phyloP scores from a whole-genome alignment of 495 filamentous ascomycete genomes.

The Polyplosphaeria fusca region DNA sequence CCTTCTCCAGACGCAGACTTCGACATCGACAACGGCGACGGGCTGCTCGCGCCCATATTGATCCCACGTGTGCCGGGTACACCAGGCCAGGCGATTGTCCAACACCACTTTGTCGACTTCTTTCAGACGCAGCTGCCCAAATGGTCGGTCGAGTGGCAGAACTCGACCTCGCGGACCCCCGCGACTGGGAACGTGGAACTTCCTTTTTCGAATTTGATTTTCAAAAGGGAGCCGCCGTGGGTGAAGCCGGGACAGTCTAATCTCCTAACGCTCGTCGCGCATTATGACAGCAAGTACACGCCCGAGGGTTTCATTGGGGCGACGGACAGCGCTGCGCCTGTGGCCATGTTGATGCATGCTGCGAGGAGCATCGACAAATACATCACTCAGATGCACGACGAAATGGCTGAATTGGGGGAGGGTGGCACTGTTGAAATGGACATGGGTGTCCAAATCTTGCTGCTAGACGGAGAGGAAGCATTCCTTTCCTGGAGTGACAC shows the following conservation, averaged over 20 bases:
- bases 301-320: conserved; percentile 92
- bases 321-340: conserved; percentile 88
- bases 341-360: conserved; percentile 85
- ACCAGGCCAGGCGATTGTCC: conserved; percentile 66
- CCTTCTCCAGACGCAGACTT: conserved; percentile 74
- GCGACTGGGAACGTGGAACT: conserved; percentile 62
- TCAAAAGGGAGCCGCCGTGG: conserved; percentile 88
- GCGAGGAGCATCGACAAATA: conserved; percentile 75
- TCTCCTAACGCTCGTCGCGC: conserved; percentile 80
- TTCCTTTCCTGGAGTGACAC: conserved; percentile 71
- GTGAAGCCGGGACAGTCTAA: conserved; percentile 66
- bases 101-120: conserved; percentile 79
- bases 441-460: conserved; percentile 81
- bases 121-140: conserved; percentile 67
- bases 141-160: conserved; percentile 81
- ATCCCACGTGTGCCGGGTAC: conserved; percentile 86
- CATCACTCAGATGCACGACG: conserved; percentile 75
- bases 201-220: conserved; percentile 83
- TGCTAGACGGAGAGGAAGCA: conserved; percentile 93
- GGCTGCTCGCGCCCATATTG: conserved; percentile 85
- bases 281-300: conserved; percentile 83
- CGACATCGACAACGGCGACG: conserved; percentile 68
- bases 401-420: conserved; percentile 59
- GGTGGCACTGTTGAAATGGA: conserved; percentile 50
- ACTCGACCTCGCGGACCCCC: conserved; percentile 79